phyloP scores from a whole-genome alignment of 352 stramenopile species.

The Phytopythium montanum region DNA sequence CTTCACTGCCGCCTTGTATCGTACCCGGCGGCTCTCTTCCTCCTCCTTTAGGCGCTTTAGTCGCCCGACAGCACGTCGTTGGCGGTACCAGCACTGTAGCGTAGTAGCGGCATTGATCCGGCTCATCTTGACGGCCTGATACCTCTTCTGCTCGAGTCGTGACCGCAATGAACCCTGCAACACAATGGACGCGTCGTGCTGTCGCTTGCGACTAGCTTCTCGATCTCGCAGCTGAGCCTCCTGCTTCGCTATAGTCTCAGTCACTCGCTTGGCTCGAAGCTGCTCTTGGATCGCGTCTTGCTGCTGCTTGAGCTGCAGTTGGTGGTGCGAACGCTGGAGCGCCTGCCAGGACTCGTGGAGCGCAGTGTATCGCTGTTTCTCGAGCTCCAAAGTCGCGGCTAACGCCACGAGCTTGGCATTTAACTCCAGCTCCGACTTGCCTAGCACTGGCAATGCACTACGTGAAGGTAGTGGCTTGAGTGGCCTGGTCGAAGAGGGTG shows the following conservation, averaged over 20 bases:
- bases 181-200: slow-evolving; percentile 48
- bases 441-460: not conserved
- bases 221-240: slow-evolving; percentile 37
- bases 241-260: slow-evolving; percentile 38
- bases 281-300: slow-evolving; percentile 35
- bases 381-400: slow-evolving; percentile 6
- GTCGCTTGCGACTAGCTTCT: slow-evolving; percentile 22
- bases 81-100: slow-evolving; percentile 40
- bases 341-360: slow-evolving; percentile 20
- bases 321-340: slow-evolving; percentile 28
- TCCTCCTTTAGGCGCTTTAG: slow-evolving; percentile 17
- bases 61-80: slow-evolving; percentile 6
- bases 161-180: slow-evolving; percentile 55
- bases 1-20: slow-evolving; percentile 9
- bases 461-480: not conserved
- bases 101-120: slow-evolving; percentile 29
- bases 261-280: slow-evolving; percentile 31
- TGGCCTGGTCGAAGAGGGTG: not conserved
- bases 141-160: slow-evolving; percentile 56
- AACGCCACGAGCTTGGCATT: not conserved
- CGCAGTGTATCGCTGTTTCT: slow-evolving; percentile 13
- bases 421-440: not conserved
- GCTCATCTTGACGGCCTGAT: slow-evolving; percentile 48
- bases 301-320: slow-evolving; percentile 44
- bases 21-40: slow-evolving; percentile 8